A percentile compares a stretch with the other conserved stretches of the same genome.
Conservation (phyloP, 2,329 filamentous ascomycete genomes). For the Calonectria henricotiae region DNA sequence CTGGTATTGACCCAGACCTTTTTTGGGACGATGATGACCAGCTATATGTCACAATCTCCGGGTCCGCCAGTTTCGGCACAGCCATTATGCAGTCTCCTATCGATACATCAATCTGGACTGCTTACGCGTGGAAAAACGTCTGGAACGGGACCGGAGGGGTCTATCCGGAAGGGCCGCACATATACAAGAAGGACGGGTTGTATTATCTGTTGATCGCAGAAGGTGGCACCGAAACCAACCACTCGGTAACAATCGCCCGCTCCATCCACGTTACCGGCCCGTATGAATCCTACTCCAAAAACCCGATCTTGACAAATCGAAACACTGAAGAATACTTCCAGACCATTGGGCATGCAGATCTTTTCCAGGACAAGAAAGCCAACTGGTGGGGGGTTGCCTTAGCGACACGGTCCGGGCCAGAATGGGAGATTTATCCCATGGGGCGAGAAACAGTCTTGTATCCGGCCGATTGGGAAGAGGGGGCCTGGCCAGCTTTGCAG, state of each 20-base stretch:
- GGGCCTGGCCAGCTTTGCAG: conserved; percentile 64
- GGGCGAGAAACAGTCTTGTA: conserved; percentile 69
- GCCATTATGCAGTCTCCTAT: conserved; percentile 6
- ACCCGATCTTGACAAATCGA: conserved; percentile 64
- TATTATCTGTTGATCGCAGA: conserved; percentile 69
- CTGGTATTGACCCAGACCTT: conserved; percentile 16
- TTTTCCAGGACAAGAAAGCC: conserved; percentile 62
- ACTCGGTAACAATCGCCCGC: conserved; percentile 64
- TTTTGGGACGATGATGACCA: conserved; percentile 21
- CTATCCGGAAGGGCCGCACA: conserved; percentile 58
- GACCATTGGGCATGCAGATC: conserved; percentile 63
- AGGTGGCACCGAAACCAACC: conserved; percentile 63
- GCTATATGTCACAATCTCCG: background rate
- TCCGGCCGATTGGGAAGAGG: conserved; percentile 65
- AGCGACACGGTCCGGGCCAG: conserved; percentile 60
- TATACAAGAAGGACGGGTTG: conserved; percentile 63
- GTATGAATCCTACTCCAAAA: conserved; percentile 60
- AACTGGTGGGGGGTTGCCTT: conserved; percentile 66
- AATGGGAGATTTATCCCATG: conserved; percentile 66
- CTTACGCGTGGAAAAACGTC: conserved; percentile 43
- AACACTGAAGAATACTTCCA: conserved; percentile 61
- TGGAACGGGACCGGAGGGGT: conserved; percentile 64
- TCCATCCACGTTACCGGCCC: conserved; percentile 60
- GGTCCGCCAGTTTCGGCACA: background rate
- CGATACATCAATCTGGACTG: conserved; percentile 10